Evolutionary conservation across 768 basidiomycete species (phyloP).

Genomic region (Serendipita vermifera): DNA sequence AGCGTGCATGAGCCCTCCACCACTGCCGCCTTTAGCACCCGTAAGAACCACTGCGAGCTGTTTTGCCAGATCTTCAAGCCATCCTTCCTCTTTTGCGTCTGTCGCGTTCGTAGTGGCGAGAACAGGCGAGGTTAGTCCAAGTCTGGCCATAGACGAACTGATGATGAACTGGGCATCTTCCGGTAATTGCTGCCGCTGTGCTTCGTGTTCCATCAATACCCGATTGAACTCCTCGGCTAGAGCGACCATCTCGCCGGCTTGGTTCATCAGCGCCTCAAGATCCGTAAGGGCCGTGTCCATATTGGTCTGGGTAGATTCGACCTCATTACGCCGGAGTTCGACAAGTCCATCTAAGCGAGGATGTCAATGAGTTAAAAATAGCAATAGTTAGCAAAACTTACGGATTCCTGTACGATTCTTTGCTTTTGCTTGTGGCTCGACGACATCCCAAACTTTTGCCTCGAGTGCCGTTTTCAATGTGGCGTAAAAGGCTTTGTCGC

Average conservation of each 20-base stretch:
- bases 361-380: slow-evolving; percentile 10
- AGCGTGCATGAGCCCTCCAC: slow-evolving; percentile 56
- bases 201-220: slow-evolving; percentile 44
- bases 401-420: slow-evolving; percentile 15
- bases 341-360: slow-evolving; percentile 9
- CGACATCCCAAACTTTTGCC: slow-evolving; percentile 64
- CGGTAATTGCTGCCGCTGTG: slow-evolving; percentile 17
- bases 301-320: slow-evolving; percentile 45
- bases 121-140: slow-evolving; percentile 67
- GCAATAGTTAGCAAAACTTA: slow-evolving; percentile 6
- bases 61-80: slow-evolving; percentile 65
- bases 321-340: neutral
- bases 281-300: slow-evolving; percentile 67
- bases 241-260: slow-evolving; percentile 85
- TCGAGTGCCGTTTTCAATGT: slow-evolving; percentile 57
- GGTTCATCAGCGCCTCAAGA: slow-evolving; percentile 78
- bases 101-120: slow-evolving; percentile 81
- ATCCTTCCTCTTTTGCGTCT: slow-evolving; percentile 67
- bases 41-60: slow-evolving; percentile 70
- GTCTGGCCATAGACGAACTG: slow-evolving; percentile 70
- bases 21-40: slow-evolving; percentile 21
- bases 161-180: slow-evolving; percentile 77
- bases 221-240: slow-evolving; percentile 81
- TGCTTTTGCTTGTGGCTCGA: neutral
- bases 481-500: slow-evolving; percentile 71